Evolutionary conservation across 176 grass and related monocot genomes (phyloP).

Genomic region (Leersia perrieri): DNA sequence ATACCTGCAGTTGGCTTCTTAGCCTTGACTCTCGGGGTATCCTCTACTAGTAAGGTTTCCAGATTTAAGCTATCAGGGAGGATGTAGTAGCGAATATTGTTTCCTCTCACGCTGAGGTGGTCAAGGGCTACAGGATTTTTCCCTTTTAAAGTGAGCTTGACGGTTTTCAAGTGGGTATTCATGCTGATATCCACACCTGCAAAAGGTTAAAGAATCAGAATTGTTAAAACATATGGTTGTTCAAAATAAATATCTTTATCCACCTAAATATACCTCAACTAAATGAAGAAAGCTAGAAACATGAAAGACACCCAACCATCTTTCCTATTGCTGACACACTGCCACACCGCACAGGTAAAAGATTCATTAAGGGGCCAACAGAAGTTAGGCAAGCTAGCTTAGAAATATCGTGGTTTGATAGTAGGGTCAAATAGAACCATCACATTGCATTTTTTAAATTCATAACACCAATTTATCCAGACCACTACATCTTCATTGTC

Average conservation of each 20-base stretch:
- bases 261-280: neutral
- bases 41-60: conserved; percentile 88
- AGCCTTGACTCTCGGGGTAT: conserved; percentile 78
- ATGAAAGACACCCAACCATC: neutral
- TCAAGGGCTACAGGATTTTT: conserved; percentile 88
- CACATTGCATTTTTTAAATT: neutral
- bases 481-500: neutral
- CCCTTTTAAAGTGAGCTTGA: conserved; percentile 88
- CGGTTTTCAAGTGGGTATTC: conserved; percentile 89
- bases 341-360: neutral
- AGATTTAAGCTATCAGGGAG: conserved; percentile 94
- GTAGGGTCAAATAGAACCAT: neutral
- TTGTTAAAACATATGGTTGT: neutral
- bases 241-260: neutral
- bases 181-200: conserved; percentile 92
- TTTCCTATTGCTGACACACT: neutral
- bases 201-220: conserved; percentile 24
- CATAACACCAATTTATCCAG: neutral
- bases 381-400: neutral
- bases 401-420: neutral
- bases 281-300: neutral
- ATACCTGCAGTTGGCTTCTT: conserved; percentile 84
- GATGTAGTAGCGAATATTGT: conserved; percentile 94
- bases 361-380: neutral
- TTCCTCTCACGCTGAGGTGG: conserved; percentile 87